phyloP scores from a whole-genome alignment of 2,329 filamentous ascomycete species.

The Ophiostoma piceae region DNA sequence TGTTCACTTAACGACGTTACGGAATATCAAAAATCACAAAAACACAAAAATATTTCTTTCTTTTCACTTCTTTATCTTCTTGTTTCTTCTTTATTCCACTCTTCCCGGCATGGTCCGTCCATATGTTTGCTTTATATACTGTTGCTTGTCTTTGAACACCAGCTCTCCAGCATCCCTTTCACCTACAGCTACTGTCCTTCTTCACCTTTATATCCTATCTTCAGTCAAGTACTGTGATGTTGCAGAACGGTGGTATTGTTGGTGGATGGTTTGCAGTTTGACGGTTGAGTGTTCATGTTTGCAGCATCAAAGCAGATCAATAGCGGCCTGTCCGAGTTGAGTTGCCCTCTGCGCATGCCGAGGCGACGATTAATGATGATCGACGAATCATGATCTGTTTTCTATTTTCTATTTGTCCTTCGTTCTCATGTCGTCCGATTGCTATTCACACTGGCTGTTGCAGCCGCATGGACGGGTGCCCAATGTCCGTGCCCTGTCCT shows the following conservation, averaged over 20 bases:
- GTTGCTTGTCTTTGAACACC: background rate
- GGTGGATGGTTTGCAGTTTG: background rate
- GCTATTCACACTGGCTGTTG: background rate
- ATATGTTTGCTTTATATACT: constrained; percentile 1
- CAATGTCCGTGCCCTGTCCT: background rate
- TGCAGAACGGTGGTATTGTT: background rate
- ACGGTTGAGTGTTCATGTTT: background rate
- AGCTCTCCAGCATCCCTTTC: too few species aligned
- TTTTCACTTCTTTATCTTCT: background rate
- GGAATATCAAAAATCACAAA: background rate
- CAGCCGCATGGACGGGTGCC: background rate
- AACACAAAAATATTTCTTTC: background rate
- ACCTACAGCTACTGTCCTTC: background rate
- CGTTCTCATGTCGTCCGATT: background rate
- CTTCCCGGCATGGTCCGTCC: background rate
- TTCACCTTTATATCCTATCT: background rate
- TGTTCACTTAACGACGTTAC: background rate
- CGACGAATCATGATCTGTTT: constrained; percentile 8
- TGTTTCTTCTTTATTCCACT: background rate
- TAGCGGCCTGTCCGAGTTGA: background rate
- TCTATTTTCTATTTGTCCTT: background rate
- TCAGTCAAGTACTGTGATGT: constrained; percentile 6
- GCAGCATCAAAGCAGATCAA: background rate
- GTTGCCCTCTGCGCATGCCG: background rate
- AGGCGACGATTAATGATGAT: constrained; percentile 13